Percentiles rank a stretch among this genome's conserved stretches.
These are phyloP conservation scores for Podospora didyma DNA, from an alignment of 495 filamentous ascomycete genomes.

Conservation along the genomic window DNA sequence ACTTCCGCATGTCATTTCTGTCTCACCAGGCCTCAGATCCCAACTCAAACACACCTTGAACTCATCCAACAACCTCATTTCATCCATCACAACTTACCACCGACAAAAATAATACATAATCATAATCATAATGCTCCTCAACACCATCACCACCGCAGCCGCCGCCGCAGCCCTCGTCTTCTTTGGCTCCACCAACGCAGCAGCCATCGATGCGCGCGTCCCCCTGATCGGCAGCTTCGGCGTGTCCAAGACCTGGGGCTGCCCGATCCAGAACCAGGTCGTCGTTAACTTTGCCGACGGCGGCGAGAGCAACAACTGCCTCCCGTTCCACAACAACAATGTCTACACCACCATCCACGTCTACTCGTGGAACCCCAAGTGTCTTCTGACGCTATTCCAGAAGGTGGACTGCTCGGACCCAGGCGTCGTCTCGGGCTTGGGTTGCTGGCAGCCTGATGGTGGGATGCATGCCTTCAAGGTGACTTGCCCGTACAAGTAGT, in stretches of 20 bases:
- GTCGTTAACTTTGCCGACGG: not conserved
- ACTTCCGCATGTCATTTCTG: too few relatives aligned
- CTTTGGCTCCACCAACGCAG: not conserved
- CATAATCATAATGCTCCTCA: not conserved
- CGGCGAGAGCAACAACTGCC: conserved; percentile 3
- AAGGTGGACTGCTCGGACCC: conserved; percentile 1
- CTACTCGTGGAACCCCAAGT: not conserved
- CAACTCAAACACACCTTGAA: too few relatives aligned
- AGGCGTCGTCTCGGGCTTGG: not conserved
- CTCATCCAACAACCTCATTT: too few relatives aligned
- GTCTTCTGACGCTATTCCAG: conserved; percentile 1
- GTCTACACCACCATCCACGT: conserved; percentile 1
- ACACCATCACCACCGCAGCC: not conserved
- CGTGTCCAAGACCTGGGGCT: not conserved
- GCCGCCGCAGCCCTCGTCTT: not conserved
- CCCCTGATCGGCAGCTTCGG: not conserved
- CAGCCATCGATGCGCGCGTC: not conserved
- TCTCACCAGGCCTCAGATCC: too few relatives aligned
- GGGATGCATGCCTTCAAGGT: conserved; percentile 1
- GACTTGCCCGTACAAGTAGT: conserved; percentile 2
- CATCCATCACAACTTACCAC: too few relatives aligned
- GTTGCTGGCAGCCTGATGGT: conserved; percentile 5
- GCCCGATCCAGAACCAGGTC: not conserved
- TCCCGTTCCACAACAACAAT: not conserved
- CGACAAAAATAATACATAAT: not conserved